These are phyloP conservation scores for Rhodomyrtus psidioides DNA, from an alignment of 441 rosid genomes.

Conservation along the genomic window DNA sequence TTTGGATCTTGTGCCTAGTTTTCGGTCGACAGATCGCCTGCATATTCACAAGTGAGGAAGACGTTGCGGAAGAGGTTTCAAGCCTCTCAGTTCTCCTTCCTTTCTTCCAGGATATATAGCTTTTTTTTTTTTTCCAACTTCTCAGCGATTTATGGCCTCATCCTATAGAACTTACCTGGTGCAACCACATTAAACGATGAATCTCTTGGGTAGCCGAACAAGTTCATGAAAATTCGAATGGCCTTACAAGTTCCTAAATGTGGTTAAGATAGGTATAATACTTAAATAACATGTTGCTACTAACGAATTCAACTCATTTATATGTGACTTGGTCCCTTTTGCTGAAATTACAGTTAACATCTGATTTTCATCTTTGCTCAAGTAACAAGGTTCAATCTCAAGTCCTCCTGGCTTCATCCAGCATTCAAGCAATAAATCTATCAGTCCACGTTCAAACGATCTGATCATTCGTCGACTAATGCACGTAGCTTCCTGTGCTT, in stretches of 20 bases:
- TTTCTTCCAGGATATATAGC: not conserved
- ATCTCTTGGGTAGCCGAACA: not conserved
- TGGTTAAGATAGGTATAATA: not conserved
- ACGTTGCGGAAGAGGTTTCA: too few relatives aligned
- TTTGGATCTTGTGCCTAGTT: too few relatives aligned
- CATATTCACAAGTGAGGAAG: too few relatives aligned
- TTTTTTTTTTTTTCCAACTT: not conserved
- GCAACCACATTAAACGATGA: not conserved
- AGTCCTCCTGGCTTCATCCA: not conserved
- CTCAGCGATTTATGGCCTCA: not conserved
- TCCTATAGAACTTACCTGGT: not conserved
- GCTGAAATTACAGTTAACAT: not conserved
- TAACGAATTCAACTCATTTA: not conserved
- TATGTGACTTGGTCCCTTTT: not conserved
- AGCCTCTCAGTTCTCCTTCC: too few relatives aligned
- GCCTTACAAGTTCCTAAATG: not conserved
- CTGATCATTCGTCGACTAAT: too few relatives aligned
- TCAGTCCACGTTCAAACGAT: too few relatives aligned
- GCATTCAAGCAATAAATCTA: not conserved
- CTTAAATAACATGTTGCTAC: not conserved
- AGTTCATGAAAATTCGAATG: not conserved
- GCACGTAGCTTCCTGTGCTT: too few relatives aligned
- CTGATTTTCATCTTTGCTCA: not conserved
- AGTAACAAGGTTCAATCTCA: not conserved
- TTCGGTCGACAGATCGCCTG: too few relatives aligned